Evolutionary conservation across 768 basidiomycete species (phyloP).

Genomic region (Leccinellum luteum): DNA sequence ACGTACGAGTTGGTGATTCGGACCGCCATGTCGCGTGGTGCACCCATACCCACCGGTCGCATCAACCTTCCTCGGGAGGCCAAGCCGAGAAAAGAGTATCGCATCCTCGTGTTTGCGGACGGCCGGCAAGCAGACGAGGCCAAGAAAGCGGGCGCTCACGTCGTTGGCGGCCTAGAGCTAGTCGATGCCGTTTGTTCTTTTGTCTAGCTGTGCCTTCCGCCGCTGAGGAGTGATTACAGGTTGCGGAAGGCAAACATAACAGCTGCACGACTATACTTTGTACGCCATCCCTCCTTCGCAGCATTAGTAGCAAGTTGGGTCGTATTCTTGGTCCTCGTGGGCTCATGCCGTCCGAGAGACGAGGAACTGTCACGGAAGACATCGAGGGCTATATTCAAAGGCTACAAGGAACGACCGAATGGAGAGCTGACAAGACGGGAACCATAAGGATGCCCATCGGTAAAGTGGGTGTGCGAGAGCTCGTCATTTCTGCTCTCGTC

Average conservation of each 20-base stretch:
- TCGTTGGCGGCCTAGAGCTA: constrained; percentile 88
- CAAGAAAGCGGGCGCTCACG: constrained; percentile 80
- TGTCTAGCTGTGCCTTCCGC: not conserved
- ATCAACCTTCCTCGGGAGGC: constrained; percentile 81
- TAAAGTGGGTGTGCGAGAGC: constrained; percentile 46
- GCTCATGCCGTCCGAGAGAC: constrained; percentile 91
- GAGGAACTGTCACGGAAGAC: constrained; percentile 93
- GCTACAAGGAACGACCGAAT: constrained; percentile 82
- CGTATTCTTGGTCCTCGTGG: constrained; percentile 84
- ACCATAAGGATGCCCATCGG: constrained; percentile 82
- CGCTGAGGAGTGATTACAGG: constrained; percentile 37
- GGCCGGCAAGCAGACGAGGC: constrained; percentile 81
- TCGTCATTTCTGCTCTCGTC: not conserved
- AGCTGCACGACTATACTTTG: constrained; percentile 81
- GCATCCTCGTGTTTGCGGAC: constrained; percentile 91
- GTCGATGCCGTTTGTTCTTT: constrained; percentile 71
- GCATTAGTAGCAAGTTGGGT: constrained; percentile 79
- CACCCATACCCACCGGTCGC: constrained; percentile 86
- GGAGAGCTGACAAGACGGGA: constrained; percentile 88
- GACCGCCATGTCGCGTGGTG: constrained; percentile 74
- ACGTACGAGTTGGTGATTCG: constrained; percentile 81
- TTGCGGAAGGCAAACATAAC: constrained; percentile 68
- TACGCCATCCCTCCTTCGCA: constrained; percentile 71
- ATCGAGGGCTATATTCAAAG: constrained; percentile 76
- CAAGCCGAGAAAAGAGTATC: constrained; percentile 66